Evolutionary conservation across 2,329 filamentous ascomycete genomes (phyloP), one percentile per base, ranked within the genome.

Genomic region (Curvularia eragrostidis): DNA sequence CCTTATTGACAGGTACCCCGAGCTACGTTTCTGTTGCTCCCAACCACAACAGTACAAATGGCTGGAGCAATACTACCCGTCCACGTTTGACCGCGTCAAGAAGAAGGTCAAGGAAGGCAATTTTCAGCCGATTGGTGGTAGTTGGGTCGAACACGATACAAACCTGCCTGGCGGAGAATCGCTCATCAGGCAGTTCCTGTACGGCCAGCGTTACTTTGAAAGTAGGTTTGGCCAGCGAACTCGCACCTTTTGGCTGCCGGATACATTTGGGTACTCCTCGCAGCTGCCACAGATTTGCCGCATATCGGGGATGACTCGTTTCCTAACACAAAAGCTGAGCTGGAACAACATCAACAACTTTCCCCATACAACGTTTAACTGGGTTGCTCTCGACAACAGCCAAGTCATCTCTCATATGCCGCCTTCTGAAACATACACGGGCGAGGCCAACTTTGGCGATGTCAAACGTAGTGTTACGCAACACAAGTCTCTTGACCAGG

Each of bases 341-440:
- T 99, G 95, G 95, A 98, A 98, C 82, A 98, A 98, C 76, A 98
- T 98, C 84, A 98, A 98, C 80, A 96, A 91, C 73, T 99, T 98
- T 80, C 95, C 95, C 0, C 95, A 98, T 74, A 98, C 95, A 5
- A 98, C 95, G 0, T 99, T 99, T 83, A 97, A 97, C 78, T 99
- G 95, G 95, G 93, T 99, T 30, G 87, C 93, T 12, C 86, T 97
- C 13, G 95, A 99, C 75, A 94, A 95, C 56, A 96, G 91, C 71
- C 95, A 98, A 73, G 95, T 99, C 65, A 87, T 99, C 61, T 98
- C 94, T 77, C 95, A 99, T 73, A 99, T 99, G 95, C 88, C 93
- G 3, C 95, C 95, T 1, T 87, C 91, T 2, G 93, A 99, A 79
- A 98, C 95, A 0, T 98, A 99, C 76, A 98, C 94, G 5, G 91